phyloP scores from a whole-genome alignment of 2,329 filamentous ascomycete genomes.

The Calonectria pauciramosa region DNA sequence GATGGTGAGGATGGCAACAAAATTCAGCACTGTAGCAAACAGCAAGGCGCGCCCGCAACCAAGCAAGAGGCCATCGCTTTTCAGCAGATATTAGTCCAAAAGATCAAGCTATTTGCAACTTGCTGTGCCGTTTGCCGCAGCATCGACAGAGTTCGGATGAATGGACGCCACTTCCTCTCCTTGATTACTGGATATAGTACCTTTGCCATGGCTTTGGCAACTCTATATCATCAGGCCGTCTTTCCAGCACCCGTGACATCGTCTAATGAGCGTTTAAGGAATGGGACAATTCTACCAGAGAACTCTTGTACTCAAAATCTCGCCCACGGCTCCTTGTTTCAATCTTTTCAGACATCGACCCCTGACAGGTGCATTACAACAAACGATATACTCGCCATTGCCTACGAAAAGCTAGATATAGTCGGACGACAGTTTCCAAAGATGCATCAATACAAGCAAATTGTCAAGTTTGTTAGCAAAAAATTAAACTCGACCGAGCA shows the following conservation, averaged over 20 bases:
- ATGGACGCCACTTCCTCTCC: background rate
- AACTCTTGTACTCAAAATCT: too few species aligned
- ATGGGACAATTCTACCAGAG: too few species aligned
- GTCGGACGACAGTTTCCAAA: background rate
- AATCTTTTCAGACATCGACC: too few species aligned
- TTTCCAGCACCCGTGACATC: too few species aligned
- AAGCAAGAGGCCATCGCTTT: too few species aligned
- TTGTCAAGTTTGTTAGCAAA: background rate
- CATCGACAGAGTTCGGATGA: background rate
- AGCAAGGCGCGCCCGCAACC: too few species aligned
- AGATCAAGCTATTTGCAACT: background rate
- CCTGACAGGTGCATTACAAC: too few species aligned
- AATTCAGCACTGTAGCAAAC: too few species aligned
- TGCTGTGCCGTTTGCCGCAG: background rate
- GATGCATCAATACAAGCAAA: background rate
- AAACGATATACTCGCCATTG: background rate
- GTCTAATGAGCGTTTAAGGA: too few species aligned
- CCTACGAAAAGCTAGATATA: background rate
- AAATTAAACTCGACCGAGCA: too few species aligned
- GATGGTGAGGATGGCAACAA: too few species aligned
- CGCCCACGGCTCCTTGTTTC: too few species aligned
- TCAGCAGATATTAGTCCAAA: background rate
- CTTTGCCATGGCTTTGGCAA: background rate
- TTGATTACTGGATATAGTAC: background rate
- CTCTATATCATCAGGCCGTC: background rate